Evolutionary conservation across 2,329 filamentous ascomycete genomes (phyloP), one percentile per base, ranked within the genome.

Genomic region (Pseudovirgaria hyperparasitica): DNA sequence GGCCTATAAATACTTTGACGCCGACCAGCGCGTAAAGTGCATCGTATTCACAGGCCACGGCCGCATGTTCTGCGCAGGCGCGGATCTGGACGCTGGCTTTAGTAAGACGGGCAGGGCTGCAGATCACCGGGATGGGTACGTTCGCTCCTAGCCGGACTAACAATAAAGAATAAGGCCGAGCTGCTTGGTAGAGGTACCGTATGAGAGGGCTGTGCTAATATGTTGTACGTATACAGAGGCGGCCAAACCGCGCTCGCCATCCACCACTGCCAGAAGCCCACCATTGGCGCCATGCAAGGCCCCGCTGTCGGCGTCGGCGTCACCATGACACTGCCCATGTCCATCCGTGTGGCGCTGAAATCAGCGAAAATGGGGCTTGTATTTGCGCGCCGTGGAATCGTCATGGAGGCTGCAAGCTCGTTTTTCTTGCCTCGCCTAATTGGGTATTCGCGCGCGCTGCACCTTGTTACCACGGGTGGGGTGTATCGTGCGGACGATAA

Each of bases 371-470:
- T 84, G 35, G 79, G 78, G 27, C 81, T 84, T 45, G 76, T 82
- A 11, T 86, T 85, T 49, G 63, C 67, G 14, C 67, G 76, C 15
- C 64, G 78, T 22, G 79, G 78, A 1, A 62, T 85, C 41, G 63
- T 72, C 32, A 76, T 80, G 68, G 80, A 86, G 52, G 77, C 75
- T 1, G 76, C 70, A 43, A 72, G 66, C 26, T 75, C 70, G 6
- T 85, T 68, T 51, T 85, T 81, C 58, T 60, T 85, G 19, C 78
- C 79, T 3, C 66, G 75, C 0, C 58, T 84, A 15, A 65, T 84
- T 33, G 79, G 80, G 31, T 58, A 66, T 29, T 66, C 65, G 9
- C 64, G 67, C 36, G 76, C 77, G 1, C 54, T 76, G 46, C 69
- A 76, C 42, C 62, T 81, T 16, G 60, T 71, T 22, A 80, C 77